Conservation (phyloP, 2,329 filamentous ascomycete species). For the Lecanosticta acicola region DNA sequence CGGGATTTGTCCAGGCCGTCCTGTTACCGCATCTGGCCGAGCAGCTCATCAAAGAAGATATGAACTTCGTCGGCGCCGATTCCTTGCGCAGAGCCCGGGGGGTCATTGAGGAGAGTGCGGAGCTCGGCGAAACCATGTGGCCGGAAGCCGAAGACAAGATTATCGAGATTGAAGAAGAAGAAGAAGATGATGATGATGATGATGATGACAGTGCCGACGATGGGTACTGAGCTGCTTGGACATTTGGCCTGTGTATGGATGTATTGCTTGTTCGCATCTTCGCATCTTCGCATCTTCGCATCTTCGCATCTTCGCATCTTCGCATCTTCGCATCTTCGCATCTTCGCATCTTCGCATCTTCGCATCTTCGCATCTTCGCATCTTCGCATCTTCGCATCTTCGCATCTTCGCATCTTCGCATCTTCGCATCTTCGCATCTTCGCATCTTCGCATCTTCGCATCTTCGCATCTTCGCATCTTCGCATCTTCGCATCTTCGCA, state of each 20-base stretch:
- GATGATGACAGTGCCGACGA: background rate
- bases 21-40: conserved; percentile 35
- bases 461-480: too few species aligned
- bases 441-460: too few species aligned
- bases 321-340: too few species aligned
- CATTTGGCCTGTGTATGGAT: background rate
- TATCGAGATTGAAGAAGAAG: conserved; percentile 9
- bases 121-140: conserved; percentile 31
- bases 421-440: too few species aligned
- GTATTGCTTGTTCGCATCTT: too few species aligned
- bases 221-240: background rate
- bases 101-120: conserved; percentile 29
- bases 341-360: too few species aligned
- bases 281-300: too few species aligned
- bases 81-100: conserved; percentile 17
- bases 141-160: conserved; percentile 28
- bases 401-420: too few species aligned
- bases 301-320: too few species aligned
- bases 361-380: too few species aligned
- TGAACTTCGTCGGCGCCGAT: conserved; percentile 19
- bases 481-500: too few species aligned
- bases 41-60: conserved; percentile 32
- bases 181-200: conserved; percentile 15
- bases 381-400: too few species aligned
- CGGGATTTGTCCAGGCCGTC: conserved; percentile 34